A percentile compares a stretch with the other conserved stretches of the same genome.
phyloP scores from a whole-genome alignment of 129 eudicot species.

The Glebionis coronaria region DNA sequence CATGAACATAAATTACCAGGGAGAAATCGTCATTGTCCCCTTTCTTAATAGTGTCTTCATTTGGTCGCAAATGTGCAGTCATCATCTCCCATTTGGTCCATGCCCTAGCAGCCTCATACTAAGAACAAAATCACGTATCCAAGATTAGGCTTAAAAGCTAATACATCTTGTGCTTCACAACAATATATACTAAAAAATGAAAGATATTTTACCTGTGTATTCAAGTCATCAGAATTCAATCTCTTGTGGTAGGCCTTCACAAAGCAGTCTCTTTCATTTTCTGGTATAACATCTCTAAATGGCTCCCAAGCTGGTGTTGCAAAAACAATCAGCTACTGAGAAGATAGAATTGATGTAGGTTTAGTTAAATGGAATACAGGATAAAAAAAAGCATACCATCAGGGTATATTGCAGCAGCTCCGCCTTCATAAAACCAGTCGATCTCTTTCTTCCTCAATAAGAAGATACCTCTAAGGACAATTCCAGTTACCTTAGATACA shows the following conservation, averaged over 20 bases:
- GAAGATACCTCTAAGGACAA: constrained; percentile 93
- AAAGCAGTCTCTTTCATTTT: constrained; percentile 81
- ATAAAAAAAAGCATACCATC: constrained; percentile 60
- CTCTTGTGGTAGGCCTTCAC: constrained; percentile 88
- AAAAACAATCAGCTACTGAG: constrained; percentile 20
- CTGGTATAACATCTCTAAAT: constrained; percentile 96
- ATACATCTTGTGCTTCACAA: background rate
- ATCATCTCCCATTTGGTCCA: constrained; percentile 99
- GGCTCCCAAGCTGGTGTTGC: constrained; percentile 81
- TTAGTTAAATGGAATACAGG: background rate
- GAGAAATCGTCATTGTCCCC: constrained; percentile 87
- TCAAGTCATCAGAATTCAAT: constrained; percentile 72
- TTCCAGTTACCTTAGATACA: constrained; percentile 69
- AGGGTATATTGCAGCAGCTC: constrained; percentile 95
- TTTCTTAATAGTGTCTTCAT: constrained; percentile 70
- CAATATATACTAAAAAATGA: background rate
- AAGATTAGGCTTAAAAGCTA: background rate
- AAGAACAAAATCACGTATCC: constrained; percentile 7
- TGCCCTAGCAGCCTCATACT: constrained; percentile 95
- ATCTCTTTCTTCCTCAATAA: constrained; percentile 93
- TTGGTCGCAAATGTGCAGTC: constrained; percentile 95
- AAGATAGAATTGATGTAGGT: background rate
- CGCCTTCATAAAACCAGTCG: constrained; percentile 99
- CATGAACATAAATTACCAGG: constrained; percentile 50
- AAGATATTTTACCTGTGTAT: constrained; percentile 58